Conservation (phyloP, 2,329 filamentous ascomycete genomes). For the Ophiostoma himal-ulmi region DNA sequence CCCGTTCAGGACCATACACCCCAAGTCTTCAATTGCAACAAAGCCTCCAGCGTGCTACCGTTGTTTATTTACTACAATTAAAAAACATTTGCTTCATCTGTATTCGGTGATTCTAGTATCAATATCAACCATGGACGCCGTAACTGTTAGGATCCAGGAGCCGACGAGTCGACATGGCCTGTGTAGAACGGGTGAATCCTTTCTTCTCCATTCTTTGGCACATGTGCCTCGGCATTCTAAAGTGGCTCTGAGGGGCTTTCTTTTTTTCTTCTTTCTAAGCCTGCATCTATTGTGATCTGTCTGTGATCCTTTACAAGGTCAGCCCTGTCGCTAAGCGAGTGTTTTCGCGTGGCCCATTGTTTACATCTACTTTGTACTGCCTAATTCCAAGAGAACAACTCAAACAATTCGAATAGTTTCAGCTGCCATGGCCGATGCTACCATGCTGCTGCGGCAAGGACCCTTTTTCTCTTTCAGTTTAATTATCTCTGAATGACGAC, state of each 20-base stretch:
- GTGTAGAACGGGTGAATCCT: background rate
- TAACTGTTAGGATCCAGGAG: background rate
- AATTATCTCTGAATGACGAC: background rate
- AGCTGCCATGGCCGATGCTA: slow-evolving; percentile 3
- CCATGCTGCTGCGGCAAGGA: background rate
- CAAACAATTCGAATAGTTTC: background rate
- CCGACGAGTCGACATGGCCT: background rate
- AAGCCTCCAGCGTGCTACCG: background rate
- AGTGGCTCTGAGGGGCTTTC: background rate
- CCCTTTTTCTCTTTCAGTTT: background rate
- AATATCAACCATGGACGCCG: background rate
- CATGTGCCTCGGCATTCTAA: background rate
- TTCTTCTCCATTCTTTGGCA: background rate
- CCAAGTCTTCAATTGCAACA: too few relatives aligned
- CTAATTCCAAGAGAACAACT: background rate
- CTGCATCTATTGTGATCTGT: background rate
- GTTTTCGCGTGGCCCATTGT: background rate
- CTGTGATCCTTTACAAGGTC: background rate
- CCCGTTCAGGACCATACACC: background rate
- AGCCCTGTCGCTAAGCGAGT: background rate
- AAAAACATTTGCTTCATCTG: too few relatives aligned
- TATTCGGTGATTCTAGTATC: background rate
- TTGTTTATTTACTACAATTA: too few relatives aligned
- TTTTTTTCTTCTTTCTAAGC: background rate
- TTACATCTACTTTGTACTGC: background rate